Conservation (phyloP, 768 basidiomycete species). For the Podaxis sp. region DNA sequence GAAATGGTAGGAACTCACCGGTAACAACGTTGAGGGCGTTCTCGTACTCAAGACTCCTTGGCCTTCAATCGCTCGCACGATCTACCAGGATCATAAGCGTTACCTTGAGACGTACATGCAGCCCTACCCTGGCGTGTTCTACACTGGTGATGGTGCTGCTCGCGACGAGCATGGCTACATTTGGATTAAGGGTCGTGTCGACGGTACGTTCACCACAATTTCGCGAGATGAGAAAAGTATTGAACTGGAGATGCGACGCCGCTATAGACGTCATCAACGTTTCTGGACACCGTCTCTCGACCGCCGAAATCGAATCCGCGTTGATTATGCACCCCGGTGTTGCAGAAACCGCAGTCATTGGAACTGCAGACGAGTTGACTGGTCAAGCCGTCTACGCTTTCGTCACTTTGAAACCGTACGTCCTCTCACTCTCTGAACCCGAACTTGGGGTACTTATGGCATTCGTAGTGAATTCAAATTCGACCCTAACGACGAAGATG, state of each 20-base stretch:
- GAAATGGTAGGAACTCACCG: conserved; percentile 53
- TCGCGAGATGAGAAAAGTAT: background rate
- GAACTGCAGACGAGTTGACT: conserved; percentile 81
- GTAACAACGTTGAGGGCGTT: conserved; percentile 88
- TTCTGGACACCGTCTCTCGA: conserved; percentile 94
- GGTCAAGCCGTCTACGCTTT: conserved; percentile 95
- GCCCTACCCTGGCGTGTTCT: conserved; percentile 90
- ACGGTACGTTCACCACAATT: conserved; percentile 49
- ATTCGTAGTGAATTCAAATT: conserved; percentile 72
- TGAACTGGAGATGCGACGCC: background rate
- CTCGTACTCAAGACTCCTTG: conserved; percentile 84
- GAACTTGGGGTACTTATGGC: background rate
- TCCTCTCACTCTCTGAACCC: conserved; percentile 15
- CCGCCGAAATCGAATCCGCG: conserved; percentile 97
- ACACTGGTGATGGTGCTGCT: conserved; percentile 96
- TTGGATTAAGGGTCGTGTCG: conserved; percentile 98
- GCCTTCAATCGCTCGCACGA: conserved; percentile 93
- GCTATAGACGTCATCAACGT: conserved; percentile 91
- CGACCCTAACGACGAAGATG: conserved; percentile 65
- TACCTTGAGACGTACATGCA: conserved; percentile 54
- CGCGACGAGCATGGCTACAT: conserved; percentile 95
- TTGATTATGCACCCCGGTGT: conserved; percentile 94
- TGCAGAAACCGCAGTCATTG: conserved; percentile 94
- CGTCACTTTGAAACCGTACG: conserved; percentile 91
- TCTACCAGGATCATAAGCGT: conserved; percentile 90